Conservation (phyloP, 1,284 basidiomycete species). For the Hemileia vastatrix region DNA sequence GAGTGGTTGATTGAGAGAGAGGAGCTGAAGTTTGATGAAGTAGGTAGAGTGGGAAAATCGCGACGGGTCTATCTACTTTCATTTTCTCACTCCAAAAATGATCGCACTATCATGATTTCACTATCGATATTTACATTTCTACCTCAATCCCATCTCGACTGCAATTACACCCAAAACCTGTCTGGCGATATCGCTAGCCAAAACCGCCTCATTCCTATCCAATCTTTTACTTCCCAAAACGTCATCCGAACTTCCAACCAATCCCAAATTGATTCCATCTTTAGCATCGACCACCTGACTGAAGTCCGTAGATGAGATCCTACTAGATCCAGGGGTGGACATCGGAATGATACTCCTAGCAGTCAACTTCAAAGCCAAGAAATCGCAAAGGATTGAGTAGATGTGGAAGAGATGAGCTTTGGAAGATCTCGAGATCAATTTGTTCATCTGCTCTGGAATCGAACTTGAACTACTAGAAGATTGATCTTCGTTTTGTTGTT, state of each 20-base stretch:
- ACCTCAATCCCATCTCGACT: neutral
- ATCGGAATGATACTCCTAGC: neutral
- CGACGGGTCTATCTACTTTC: too few species aligned
- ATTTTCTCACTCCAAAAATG: too few species aligned
- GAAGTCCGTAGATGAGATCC: neutral
- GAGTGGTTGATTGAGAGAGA: too few species aligned
- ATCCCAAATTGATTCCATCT: neutral
- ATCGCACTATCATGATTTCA: too few species aligned
- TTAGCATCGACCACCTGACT: neutral
- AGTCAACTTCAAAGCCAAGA: conserved; percentile 41
- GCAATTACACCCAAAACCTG: neutral
- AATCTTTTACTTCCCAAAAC: conserved; percentile 7
- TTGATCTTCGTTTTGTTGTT: too few species aligned
- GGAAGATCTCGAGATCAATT: conserved; percentile 60
- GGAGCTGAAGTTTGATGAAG: too few species aligned
- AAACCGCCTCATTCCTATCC: conserved; percentile 3
- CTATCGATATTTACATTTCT: neutral
- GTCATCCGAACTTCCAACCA: conserved; percentile 5
- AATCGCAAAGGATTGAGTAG: conserved; percentile 64
- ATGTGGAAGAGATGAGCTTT: conserved; percentile 74
- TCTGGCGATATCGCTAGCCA: conserved; percentile 4
- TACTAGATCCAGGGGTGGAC: conserved; percentile 6
- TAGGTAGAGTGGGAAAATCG: too few species aligned
- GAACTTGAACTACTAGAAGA: neutral
- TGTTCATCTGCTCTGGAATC: conserved; percentile 53